Conservation (phyloP, 2,329 filamentous ascomycete genomes). For the Falciphora oryzae region DNA sequence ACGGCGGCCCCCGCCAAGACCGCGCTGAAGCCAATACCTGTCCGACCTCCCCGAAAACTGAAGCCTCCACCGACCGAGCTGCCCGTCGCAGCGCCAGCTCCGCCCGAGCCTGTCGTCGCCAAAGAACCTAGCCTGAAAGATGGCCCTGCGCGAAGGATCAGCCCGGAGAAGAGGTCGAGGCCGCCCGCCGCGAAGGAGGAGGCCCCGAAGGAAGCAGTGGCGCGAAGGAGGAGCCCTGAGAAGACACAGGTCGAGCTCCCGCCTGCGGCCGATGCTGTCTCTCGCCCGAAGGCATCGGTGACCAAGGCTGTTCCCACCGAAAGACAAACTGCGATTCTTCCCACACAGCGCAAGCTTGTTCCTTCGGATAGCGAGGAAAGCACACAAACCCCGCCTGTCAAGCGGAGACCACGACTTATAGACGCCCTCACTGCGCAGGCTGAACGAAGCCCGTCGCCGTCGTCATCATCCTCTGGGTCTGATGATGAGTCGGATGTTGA, state of each 20-base stretch:
- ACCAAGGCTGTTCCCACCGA: background rate
- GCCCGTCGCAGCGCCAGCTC: too few relatives aligned
- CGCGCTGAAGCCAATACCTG: constrained; percentile 1
- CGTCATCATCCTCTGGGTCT: constrained; percentile 9
- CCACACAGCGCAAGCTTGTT: background rate
- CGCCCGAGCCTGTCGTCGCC: background rate
- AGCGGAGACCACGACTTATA: constrained; percentile 29
- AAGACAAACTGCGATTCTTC: background rate
- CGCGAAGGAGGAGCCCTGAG: background rate
- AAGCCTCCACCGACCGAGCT: background rate
- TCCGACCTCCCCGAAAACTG: constrained; percentile 4
- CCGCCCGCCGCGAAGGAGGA: background rate
- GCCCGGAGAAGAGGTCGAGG: background rate
- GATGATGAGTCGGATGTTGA: constrained; percentile 13
- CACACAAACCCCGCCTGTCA: constrained; percentile 7
- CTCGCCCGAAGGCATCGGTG: background rate
- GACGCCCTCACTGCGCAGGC: constrained; percentile 36
- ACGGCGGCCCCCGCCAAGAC: background rate
- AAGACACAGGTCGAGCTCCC: background rate
- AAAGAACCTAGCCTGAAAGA: background rate
- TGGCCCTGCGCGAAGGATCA: background rate
- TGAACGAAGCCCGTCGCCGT: constrained; percentile 20
- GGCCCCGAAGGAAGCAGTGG: background rate
- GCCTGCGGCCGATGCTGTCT: background rate
- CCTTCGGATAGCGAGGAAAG: background rate